Base-by-base conservation (phyloP, 805 yeast species). In the Kuraishia ogatae region DNA sequence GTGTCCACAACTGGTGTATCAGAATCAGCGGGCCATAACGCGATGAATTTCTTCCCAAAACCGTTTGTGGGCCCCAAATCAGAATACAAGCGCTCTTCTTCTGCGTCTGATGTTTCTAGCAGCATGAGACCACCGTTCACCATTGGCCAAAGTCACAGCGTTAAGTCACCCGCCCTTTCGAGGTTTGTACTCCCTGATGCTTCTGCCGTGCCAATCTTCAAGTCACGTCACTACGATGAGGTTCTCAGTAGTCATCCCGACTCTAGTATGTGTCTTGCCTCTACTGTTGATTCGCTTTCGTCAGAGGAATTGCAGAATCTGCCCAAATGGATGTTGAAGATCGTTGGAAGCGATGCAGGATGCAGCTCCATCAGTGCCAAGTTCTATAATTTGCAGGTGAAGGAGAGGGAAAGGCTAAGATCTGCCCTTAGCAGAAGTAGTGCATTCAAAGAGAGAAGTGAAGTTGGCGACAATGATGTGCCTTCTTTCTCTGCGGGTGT, bases 401-500 rank as follows among this genome's bases (percentile, higher is more conserved):
- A 79, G 28, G 97, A 92, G 65, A 82, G 82, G 59, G 76, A 75
- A 19, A 73, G 97, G 48, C 73, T 91, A 56, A 81, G 83, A 56
- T 66, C 70, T 50, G 80, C 77, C 1, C 64, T 75, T 17, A 58
- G 63, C 17, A 61, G 64, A 49, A 63, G 63, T 19, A 57, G 64
- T n/a, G 59, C 57, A 2, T 54, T 13, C 46, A 48, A n/a, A 50
- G 53, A n/a, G 55, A 57, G 13, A 28, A 39, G 22, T 3, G 54
- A 51, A 17, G 50, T 20, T 17, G 57, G 29, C 11, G 52, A 26
- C 2, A 26, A 39, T 5, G 71, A 66, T 2, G 64, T 71, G 2
- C 81, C 83, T 22, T 65, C 74, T 28, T 78, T 88, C 35, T 80
- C 84, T 39, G 81, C 86, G 4, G 97, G 97, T 6, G 83, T 91